Evolutionary conservation across 148 eudicot species (phyloP).

Genomic region (Camellia granthamiana): DNA sequence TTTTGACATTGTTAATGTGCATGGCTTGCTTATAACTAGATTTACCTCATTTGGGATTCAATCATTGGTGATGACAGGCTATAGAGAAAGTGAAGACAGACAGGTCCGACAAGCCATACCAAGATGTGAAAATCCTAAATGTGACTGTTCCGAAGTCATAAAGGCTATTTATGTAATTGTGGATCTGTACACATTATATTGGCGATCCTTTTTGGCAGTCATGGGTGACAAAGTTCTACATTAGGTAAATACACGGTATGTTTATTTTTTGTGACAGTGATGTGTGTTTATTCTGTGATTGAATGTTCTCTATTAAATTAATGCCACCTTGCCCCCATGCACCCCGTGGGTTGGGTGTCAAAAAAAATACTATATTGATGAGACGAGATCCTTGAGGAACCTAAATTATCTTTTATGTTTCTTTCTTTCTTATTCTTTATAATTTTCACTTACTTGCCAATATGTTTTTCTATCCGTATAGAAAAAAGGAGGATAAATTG

Average conservation of each 20-base stretch:
- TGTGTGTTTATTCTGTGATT: not conserved
- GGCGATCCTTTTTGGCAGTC: not conserved
- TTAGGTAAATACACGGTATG: not conserved
- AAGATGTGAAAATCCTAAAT: constrained; percentile 93
- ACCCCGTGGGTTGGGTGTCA: too few relatives aligned
- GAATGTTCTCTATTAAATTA: too few relatives aligned
- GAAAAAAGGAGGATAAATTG: too few relatives aligned
- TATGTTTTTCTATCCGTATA: too few relatives aligned
- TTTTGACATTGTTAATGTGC: not conserved
- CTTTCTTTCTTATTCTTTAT: too few relatives aligned
- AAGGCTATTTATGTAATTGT: constrained; percentile 3
- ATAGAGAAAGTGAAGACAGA: constrained; percentile 97
- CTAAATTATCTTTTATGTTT: too few relatives aligned
- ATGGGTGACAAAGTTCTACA: not conserved
- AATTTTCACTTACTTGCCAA: too few relatives aligned
- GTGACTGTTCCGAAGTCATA: constrained; percentile 90
- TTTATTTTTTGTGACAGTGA: not conserved
- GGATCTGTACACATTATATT: not conserved
- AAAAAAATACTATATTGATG: too few relatives aligned
- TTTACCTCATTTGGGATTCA: not conserved
- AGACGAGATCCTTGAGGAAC: too few relatives aligned
- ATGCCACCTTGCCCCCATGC: too few relatives aligned
- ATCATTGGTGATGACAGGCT: constrained; percentile 39
- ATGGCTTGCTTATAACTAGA: not conserved
- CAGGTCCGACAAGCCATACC: constrained; percentile 83